Percentiles rank a stretch among this genome's conserved stretches.
phyloP scores from a whole-genome alignment of 1,284 basidiomycete genomes.

The Vanrija pseudolonga region DNA sequence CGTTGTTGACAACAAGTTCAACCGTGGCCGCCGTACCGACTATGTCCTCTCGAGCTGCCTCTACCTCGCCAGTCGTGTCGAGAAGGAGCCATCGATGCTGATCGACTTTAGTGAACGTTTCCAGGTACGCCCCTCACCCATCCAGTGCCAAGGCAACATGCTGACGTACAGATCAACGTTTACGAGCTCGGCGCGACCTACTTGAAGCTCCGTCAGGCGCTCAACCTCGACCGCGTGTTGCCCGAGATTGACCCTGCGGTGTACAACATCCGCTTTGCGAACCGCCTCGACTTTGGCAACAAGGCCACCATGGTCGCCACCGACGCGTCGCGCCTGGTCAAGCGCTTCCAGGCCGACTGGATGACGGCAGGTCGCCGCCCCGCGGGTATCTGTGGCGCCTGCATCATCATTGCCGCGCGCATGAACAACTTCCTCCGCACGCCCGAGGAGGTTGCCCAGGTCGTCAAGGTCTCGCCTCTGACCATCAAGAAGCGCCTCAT shows the following conservation, averaged over 20 bases:
- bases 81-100: conserved; percentile 87
- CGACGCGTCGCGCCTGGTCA: conserved; percentile 89
- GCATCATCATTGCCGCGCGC: conserved; percentile 86
- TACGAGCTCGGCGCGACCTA: conserved; percentile 96
- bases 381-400: conserved; percentile 95
- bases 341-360: conserved; percentile 96
- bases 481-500: conserved; percentile 92
- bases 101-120: conserved; percentile 95
- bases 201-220: conserved; percentile 83
- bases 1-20: conserved; percentile 90
- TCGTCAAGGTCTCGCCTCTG: conserved; percentile 95
- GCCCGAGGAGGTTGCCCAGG: conserved; percentile 92
- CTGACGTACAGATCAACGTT: conserved; percentile 75
- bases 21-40: conserved; percentile 83
- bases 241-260: conserved; percentile 83
- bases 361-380: conserved; percentile 92
- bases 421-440: conserved; percentile 97
- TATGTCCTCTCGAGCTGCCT: conserved; percentile 94
- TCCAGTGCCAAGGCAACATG: not conserved
- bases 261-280: conserved; percentile 93
- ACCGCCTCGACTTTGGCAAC: conserved; percentile 94
- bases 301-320: conserved; percentile 87
- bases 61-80: conserved; percentile 89
- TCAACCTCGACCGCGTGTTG: conserved; percentile 71
- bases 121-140: conserved; percentile 60